Evolutionary conservation across 2,329 filamentous ascomycete genomes (phyloP).

Genomic region (Botryotinia globosa): DNA sequence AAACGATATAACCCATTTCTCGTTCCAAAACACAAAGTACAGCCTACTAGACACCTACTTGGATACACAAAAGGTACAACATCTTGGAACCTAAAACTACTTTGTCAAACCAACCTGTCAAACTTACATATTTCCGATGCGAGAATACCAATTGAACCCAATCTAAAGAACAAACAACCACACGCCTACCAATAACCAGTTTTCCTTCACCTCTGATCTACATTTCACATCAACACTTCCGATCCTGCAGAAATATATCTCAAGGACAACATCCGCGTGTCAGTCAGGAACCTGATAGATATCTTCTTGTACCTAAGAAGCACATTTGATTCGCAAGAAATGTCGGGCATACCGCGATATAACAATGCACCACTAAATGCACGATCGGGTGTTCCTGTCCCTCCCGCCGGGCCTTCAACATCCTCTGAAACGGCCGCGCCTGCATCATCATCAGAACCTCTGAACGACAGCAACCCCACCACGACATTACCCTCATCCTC

Average conservation of each 20-base stretch:
- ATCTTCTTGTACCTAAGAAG: background rate
- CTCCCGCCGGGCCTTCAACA: background rate
- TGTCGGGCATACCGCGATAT: conserved; percentile 61
- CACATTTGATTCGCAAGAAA: conserved; percentile 35
- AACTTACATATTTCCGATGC: conserved; percentile 6
- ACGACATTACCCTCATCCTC: conserved; percentile 38
- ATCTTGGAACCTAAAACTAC: background rate
- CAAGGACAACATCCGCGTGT: background rate
- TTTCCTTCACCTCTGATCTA: background rate
- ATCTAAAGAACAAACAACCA: background rate
- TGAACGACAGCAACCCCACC: conserved; percentile 27
- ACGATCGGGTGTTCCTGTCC: conserved; percentile 38
- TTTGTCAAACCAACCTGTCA: conserved; percentile 15
- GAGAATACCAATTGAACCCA: background rate
- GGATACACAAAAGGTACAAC: conserved; percentile 2
- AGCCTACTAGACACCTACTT: background rate
- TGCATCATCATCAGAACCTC: conserved; percentile 26
- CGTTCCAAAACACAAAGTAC: conserved; percentile 3
- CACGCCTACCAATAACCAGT: conserved; percentile 12
- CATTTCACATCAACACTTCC: conserved; percentile 2
- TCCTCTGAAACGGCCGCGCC: conserved; percentile 46
- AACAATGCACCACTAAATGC: conserved; percentile 58
- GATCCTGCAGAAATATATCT: conserved; percentile 14
- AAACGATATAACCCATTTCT: background rate
- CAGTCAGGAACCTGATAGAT: conserved; percentile 1